These are phyloP conservation scores for Hortaea werneckii DNA, from an alignment of 2,329 filamentous ascomycete genomes.

Conservation along the genomic window DNA sequence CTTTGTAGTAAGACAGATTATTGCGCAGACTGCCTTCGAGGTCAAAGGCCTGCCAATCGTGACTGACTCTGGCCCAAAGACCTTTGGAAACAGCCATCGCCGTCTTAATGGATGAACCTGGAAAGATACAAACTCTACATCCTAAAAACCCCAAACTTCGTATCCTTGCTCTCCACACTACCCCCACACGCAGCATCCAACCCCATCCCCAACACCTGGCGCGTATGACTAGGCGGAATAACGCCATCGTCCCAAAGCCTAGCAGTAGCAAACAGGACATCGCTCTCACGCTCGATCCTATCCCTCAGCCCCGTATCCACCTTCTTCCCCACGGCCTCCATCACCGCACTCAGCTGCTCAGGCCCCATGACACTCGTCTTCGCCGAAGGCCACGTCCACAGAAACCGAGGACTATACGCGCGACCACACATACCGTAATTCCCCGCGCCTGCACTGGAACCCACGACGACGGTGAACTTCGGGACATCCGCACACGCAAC, in stretches of 20 bases:
- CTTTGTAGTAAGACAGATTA: too few species aligned
- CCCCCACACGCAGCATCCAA: conserved; percentile 34
- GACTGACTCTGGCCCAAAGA: too few species aligned
- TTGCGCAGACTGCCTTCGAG: too few species aligned
- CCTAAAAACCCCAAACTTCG: conserved; percentile 30
- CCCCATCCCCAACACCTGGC: conserved; percentile 39
- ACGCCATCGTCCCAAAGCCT: conserved; percentile 66
- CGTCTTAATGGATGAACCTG: too few species aligned
- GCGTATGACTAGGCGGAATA: conserved; percentile 40
- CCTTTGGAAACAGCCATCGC: too few species aligned
- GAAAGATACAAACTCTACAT: conserved; percentile 18
- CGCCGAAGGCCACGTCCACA: conserved; percentile 98
- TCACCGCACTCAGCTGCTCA: conserved; percentile 83
- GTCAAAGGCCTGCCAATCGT: too few species aligned
- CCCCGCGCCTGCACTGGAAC: conserved; percentile 81
- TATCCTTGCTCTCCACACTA: conserved; percentile 24
- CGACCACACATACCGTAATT: conserved; percentile 98
- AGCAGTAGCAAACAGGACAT: conserved; percentile 79
- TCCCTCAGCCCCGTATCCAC: conserved; percentile 71
- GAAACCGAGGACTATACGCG: conserved; percentile 79
- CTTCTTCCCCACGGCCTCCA: conserved; percentile 84
- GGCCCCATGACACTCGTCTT: conserved; percentile 92
- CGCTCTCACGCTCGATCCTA: conserved; percentile 81
- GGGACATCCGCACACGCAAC: conserved; percentile 90
- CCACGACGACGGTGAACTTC: conserved; percentile 95